Base-by-base conservation (phyloP, 805 yeast species). In the Blastobotrys chiropterorum region DNA sequence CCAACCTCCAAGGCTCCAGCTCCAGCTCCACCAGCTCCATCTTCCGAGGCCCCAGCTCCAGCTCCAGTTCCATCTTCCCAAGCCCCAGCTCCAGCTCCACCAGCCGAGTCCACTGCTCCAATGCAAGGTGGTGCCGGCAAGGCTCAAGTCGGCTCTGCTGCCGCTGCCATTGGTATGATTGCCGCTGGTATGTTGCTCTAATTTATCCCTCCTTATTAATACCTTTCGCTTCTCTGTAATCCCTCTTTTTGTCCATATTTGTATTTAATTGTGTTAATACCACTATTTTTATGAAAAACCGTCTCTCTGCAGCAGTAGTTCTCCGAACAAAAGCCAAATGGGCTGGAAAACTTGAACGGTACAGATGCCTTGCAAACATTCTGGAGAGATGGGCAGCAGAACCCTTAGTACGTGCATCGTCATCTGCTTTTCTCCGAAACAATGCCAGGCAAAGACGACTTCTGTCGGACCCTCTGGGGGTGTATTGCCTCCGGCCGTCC, bases 151-250 rank as follows among this genome's bases (percentile, higher is more conserved):
- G 44, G 44, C 44, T 20, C 20, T 15, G 44, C 26, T 20, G 14
- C 20, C 21, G 44, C 44, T 13, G 17, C 21, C n/a, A 20, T 20
- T 17, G 34, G 34, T 26, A 26, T 26, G 34, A 5, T 42, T 17
- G 44, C 44, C 22, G 44, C 21, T 42, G 44, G 22, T 6, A 4
- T 42, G 8, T 42, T 42, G 44, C 21, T 42, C n/a, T 42, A 42
- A 42, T 42, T 15, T 39, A 15, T n/a, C 16, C 42, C 16, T 4
- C n/a, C 19, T 39, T 15, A n/a, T n/a, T n/a, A 39, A 39, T 39
- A 39, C 42, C 42, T 15, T 16, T 39, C 42, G 16, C 16, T 15
- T 39, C 42, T 26, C 11, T 26, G 8, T 26, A 26, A 7, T 39
- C 42, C 13, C n/a, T 16, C 5, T 5, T 39, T 39, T 39, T 39